Base-by-base conservation (phyloP, 2,329 filamentous ascomycete species). In the Sporothrix pallida region DNA sequence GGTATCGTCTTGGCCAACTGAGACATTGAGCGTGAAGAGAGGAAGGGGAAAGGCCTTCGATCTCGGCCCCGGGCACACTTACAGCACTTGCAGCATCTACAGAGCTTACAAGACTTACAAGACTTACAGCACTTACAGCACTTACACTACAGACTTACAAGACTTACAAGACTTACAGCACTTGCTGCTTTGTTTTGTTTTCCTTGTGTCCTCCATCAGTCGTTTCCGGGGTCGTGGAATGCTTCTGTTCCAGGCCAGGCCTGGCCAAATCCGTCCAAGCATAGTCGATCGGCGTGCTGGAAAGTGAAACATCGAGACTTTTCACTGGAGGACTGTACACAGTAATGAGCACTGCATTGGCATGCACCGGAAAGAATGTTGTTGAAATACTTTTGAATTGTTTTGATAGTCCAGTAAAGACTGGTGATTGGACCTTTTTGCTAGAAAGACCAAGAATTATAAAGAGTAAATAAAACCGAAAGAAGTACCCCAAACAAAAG, bases 361-460 rank as follows among this genome's bases (percentile, higher is more conserved):
- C 31, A 37, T 37, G 31, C 31, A 37, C 31, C 31, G 3, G 31
- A 37, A 37, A 37, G 31, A 37, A 37, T 37, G 31, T 37, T 37
- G 31, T 37, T 37, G 31, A 26, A 15, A 15, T 58, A 58, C 23
- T 67, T 67, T 67, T 65, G 42, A 48, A 67, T 26, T 67, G 10
- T 20, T 48, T 65, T 62, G 6, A 3, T 3, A 37, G 31, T 8
- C 20, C 42, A 26, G 62, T 26, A 37, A 5, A 37, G 31, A 37
- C 31, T 37, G 31, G 31, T 37, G 31, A 5, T 37, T 37, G 46
- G 20, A n/a, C 4, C 4, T 17, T 52, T 37, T 65, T 5, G 20
- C 12, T 20, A 72, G 50, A 1, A 48, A 48, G 6, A 15, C 8
- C 63, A 48, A 10, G 4, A 31, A 56, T 3, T 20, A 15, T 9